Base-by-base conservation (phyloP, 495 filamentous ascomycete species). In the Talaromyces proteolyticus region DNA sequence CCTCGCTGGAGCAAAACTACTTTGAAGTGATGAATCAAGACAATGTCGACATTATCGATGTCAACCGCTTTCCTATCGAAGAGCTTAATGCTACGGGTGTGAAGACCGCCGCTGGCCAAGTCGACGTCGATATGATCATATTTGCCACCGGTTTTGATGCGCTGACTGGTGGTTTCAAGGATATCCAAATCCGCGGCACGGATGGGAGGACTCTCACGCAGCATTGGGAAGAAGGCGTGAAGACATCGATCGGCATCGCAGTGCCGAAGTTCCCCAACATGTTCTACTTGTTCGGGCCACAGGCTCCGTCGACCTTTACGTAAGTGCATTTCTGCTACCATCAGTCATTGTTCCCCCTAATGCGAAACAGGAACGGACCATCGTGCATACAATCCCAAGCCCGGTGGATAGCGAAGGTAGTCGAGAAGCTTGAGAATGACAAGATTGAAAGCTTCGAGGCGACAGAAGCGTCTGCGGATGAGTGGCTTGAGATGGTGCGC, bases 321-420 rank as follows among this genome's bases (percentile, higher is more conserved):
- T 40, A 40, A 40, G 38, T 40, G 38, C 38, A 40, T 40, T 40
- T 40, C 38, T 40, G 38, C 38, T 40, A 40, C 38, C 38, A 40
- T 40, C 38, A 40, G 16, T 40, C 38, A 40, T 40, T 18, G 17
- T 40, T 18, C 38, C 38, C 38, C 17, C 38, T 40, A 40, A 23
- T 46, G 44, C n/a, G 24, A 23, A 46, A 75, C 52, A 55, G 51
- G 57, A 77, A 75, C 57, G 69, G 72, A 2, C 73, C 73, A 3
- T 59, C 57, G n/a, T 73, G 73, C 50, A 67, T 69, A 26, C 69
- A 77, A 47, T 54, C 62, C 25, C 70, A 74, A 44, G 71, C 64
- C 19, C 64, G 75, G 44, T 76, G 72, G 72, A 67, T 76, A 19
- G 57, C 66, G 18, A 66, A 76, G 44, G 64, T 63, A 14, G 63